Conservation (phyloP, 2,329 filamentous ascomycete genomes). For the Neofusicoccum sp. region DNA sequence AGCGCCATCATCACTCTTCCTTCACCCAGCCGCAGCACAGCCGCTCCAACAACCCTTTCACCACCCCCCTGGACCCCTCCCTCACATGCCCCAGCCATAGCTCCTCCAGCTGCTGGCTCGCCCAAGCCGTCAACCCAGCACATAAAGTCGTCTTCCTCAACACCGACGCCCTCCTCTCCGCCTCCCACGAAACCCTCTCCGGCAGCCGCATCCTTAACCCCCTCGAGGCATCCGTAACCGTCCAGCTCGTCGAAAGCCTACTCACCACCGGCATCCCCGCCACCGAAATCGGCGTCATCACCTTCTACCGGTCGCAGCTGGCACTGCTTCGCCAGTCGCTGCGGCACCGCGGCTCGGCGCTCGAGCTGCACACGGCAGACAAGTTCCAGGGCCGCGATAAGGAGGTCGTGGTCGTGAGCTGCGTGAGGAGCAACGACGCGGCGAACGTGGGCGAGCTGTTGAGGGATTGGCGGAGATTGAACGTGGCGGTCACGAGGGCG, state of each 20-base stretch:
- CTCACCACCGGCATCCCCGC: conserved; percentile 72
- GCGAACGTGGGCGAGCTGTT: conserved; percentile 85
- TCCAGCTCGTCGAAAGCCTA: conserved; percentile 77
- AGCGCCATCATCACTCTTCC: conserved; percentile 30
- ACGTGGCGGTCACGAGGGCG: conserved; percentile 91
- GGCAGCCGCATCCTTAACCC: conserved; percentile 83
- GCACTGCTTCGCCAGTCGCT: conserved; percentile 75
- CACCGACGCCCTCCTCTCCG: conserved; percentile 70
- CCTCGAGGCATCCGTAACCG: conserved; percentile 73
- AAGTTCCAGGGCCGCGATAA: conserved; percentile 97
- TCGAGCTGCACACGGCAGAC: conserved; percentile 97
- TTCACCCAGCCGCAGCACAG: background rate
- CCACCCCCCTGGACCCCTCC: background rate
- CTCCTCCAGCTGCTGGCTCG: conserved; percentile 67
- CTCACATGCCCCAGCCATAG: conserved; percentile 52
- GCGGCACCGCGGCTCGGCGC: conserved; percentile 48
- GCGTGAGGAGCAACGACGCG: conserved; percentile 82
- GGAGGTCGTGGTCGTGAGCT: conserved; percentile 80
- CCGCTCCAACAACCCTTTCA: background rate
- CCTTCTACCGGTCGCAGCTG: conserved; percentile 91
- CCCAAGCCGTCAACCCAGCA: conserved; percentile 65
- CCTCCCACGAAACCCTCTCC: conserved; percentile 66
- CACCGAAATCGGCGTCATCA: conserved; percentile 86
- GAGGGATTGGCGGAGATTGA: conserved; percentile 88
- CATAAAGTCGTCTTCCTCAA: conserved; percentile 84